phyloP scores from a whole-genome alignment of 768 basidiomycete genomes.

The Macrolepiota albuminosa region DNA sequence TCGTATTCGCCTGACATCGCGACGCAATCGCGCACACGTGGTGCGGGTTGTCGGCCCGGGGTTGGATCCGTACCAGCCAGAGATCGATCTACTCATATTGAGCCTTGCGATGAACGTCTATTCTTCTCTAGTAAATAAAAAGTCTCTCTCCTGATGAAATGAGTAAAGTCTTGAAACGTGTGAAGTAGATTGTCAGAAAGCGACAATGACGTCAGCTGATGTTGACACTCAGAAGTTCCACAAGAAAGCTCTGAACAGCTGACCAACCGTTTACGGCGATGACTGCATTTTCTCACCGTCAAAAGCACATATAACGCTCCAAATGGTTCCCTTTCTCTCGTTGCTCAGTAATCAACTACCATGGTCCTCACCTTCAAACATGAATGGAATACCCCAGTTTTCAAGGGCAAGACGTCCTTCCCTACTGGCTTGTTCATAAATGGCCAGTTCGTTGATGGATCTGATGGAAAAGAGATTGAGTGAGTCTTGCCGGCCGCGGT shows the following conservation, averaged over 20 bases:
- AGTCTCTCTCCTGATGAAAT: not conserved
- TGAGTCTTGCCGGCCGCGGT: constrained; percentile 25
- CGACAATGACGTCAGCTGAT: not conserved
- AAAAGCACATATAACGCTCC: not conserved
- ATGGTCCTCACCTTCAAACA: constrained; percentile 36
- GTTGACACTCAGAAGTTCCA: not conserved
- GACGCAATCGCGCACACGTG: not conserved
- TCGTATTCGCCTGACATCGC: not conserved
- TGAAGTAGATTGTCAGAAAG: not conserved
- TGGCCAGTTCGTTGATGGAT: constrained; percentile 60
- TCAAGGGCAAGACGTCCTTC: constrained; percentile 56
- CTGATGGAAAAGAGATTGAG: constrained; percentile 55
- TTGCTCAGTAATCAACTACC: constrained; percentile 8
- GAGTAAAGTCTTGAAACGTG: not conserved
- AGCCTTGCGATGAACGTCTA: not conserved
- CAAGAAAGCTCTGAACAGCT: not conserved
- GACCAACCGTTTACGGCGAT: not conserved
- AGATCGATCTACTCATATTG: not conserved
- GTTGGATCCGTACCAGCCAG: not conserved
- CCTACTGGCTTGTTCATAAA: constrained; percentile 71
- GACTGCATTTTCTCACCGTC: not conserved
- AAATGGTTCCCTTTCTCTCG: not conserved
- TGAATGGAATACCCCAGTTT: constrained; percentile 48
- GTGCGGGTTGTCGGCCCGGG: not conserved
- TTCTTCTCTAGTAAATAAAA: not conserved